These are phyloP conservation scores for Fusarium globosum DNA, from an alignment of 2,329 filamentous ascomycete species.

Conservation along the genomic window DNA sequence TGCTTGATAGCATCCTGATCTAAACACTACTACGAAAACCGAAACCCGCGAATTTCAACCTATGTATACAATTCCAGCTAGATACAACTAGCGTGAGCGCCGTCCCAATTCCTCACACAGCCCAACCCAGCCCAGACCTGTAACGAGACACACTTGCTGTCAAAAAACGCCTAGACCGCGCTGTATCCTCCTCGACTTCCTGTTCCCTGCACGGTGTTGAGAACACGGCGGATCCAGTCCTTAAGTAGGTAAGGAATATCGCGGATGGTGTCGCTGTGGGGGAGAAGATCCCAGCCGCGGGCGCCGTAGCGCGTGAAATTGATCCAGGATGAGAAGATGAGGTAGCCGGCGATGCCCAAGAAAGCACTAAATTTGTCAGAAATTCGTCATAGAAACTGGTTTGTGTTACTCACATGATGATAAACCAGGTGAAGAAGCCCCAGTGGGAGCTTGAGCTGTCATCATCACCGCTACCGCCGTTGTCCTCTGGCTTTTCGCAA, in stretches of 20 bases:
- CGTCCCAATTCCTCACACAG: slow-evolving; percentile 15
- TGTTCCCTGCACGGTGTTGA: slow-evolving; percentile 85
- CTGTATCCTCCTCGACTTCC: slow-evolving; percentile 92
- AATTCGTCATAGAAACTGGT: background rate
- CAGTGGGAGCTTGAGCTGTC: slow-evolving; percentile 69
- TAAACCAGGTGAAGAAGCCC: slow-evolving; percentile 98
- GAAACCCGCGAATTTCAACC: slow-evolving; percentile 17
- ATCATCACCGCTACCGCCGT: slow-evolving; percentile 50
- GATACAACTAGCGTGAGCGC: slow-evolving; percentile 44
- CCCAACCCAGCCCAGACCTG: background rate
- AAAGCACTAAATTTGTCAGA: slow-evolving; percentile 73
- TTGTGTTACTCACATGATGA: slow-evolving; percentile 80
- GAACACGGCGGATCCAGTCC: slow-evolving; percentile 83
- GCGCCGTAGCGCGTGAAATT: slow-evolving; percentile 98
- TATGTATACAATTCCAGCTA: slow-evolving; percentile 44
- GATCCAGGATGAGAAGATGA: slow-evolving; percentile 98
- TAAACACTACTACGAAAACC: slow-evolving; percentile 36
- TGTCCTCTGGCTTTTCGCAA: slow-evolving; percentile 70
- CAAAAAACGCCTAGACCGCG: slow-evolving; percentile 72
- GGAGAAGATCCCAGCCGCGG: slow-evolving; percentile 92
- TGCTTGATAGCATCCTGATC: slow-evolving; percentile 21
- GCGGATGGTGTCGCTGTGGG: slow-evolving; percentile 90
- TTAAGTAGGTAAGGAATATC: slow-evolving; percentile 93
- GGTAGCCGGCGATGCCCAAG: slow-evolving; percentile 85
- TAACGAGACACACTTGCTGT: background rate